Evolutionary conservation across 768 basidiomycete species (phyloP).

Genomic region (Russula vinacea): DNA sequence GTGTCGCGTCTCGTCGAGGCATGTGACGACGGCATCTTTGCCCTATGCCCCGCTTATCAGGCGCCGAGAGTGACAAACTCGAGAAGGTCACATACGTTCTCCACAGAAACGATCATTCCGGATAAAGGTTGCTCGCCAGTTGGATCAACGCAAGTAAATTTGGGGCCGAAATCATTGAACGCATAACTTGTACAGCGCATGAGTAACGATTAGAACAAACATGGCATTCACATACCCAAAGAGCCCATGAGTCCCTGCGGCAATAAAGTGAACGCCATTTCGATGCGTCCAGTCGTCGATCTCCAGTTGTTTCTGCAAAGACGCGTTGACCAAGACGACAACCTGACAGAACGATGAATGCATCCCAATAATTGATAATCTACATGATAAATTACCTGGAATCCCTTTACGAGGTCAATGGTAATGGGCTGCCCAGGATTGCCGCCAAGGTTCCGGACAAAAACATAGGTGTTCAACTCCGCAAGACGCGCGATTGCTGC

Average conservation of each 20-base stretch:
- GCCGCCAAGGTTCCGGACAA: constrained; percentile 83
- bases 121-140: constrained; percentile 92
- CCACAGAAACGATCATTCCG: constrained; percentile 96
- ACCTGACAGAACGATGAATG: constrained; percentile 47
- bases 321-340: constrained; percentile 79
- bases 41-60: constrained; percentile 47
- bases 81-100: constrained; percentile 51
- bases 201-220: constrained; percentile 16
- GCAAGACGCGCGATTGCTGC: constrained; percentile 86
- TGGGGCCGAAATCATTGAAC: constrained; percentile 95
- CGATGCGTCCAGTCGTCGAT: constrained; percentile 94
- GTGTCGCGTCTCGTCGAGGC: constrained; percentile 94
- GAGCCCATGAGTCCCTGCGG: constrained; percentile 87
- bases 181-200: constrained; percentile 57
- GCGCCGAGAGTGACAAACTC: not conserved
- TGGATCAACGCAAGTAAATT: constrained; percentile 95
- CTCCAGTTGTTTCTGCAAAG: constrained; percentile 81
- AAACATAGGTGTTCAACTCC: constrained; percentile 95
- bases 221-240: constrained; percentile 66
- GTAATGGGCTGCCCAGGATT: constrained; percentile 71
- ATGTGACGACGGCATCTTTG: constrained; percentile 89
- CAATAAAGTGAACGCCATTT: constrained; percentile 86
- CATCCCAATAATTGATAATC: constrained; percentile 9
- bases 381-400: constrained; percentile 58
- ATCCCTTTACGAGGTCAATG: constrained; percentile 77